These are phyloP conservation scores for Hylodesmum podocarpum DNA, from an alignment of 306 rosid species.

Conservation along the genomic window DNA sequence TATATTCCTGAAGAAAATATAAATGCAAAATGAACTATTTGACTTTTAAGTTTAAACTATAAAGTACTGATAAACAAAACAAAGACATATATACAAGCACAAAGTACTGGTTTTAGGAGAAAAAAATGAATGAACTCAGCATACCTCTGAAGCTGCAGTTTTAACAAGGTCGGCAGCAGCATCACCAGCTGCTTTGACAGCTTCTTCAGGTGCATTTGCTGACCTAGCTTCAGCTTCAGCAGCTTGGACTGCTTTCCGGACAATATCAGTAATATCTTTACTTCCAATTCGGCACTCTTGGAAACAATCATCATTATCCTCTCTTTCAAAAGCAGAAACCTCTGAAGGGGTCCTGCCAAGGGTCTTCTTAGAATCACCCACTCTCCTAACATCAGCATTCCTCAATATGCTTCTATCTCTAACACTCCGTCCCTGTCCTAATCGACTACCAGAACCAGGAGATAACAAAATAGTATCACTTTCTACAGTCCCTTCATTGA, in stretches of 20 bases:
- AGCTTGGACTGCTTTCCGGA: slow-evolving; percentile 80
- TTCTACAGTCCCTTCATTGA: slow-evolving; percentile 68
- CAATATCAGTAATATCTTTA: slow-evolving; percentile 72
- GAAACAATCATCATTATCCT: slow-evolving; percentile 79
- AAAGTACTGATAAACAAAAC: neutral
- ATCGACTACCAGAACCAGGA: slow-evolving; percentile 69
- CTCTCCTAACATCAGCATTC: slow-evolving; percentile 57
- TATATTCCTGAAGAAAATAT: slow-evolving; percentile 73
- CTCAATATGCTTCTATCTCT: slow-evolving; percentile 62
- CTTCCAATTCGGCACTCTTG: slow-evolving; percentile 78
- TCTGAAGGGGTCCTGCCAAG: slow-evolving; percentile 46
- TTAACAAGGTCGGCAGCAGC: slow-evolving; percentile 96
- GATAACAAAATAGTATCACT: slow-evolving; percentile 66
- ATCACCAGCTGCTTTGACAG: slow-evolving; percentile 92
- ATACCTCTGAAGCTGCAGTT: slow-evolving; percentile 92
- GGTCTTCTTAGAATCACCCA: slow-evolving; percentile 56
- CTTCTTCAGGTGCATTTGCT: slow-evolving; percentile 93
- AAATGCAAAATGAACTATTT: slow-evolving; percentile 21
- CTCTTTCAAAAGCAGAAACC: slow-evolving; percentile 59
- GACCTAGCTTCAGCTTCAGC: slow-evolving; percentile 96
- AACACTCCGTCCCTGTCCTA: slow-evolving; percentile 59
- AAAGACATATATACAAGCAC: neutral
- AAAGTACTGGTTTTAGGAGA: neutral
- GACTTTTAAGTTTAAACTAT: neutral
- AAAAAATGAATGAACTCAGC: neutral